A percentile compares a stretch with the other conserved stretches of the same genome.
Conservation (phyloP, 2,329 filamentous ascomycete species). For the Emergomyces africanus region DNA sequence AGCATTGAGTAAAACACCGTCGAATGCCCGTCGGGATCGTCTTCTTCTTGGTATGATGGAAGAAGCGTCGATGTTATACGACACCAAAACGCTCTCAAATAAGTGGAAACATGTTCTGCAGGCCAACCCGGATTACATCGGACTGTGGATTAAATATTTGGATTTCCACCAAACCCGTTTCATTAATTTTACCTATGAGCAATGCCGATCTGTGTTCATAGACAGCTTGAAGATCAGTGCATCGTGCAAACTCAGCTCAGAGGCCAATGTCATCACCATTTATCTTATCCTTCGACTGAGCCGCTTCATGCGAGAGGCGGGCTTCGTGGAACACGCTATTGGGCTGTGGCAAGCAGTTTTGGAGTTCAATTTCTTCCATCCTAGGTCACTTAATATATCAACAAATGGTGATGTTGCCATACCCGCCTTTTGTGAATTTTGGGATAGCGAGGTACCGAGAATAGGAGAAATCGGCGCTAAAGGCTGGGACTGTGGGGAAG, state of each 20-base stretch:
- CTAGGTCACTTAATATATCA: conserved; percentile 22
- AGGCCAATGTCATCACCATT: conserved; percentile 35
- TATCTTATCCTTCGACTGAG: conserved; percentile 68
- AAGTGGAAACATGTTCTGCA: conserved; percentile 54
- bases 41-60: conserved; percentile 58
- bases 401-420: conserved; percentile 10
- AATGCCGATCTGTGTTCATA: conserved; percentile 47
- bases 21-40: conserved; percentile 38
- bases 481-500: conserved; percentile 47
- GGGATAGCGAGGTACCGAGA: conserved; percentile 71
- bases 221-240: conserved; percentile 40
- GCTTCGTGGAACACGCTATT: conserved; percentile 63
- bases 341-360: conserved; percentile 74
- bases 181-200: conserved; percentile 53
- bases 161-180: conserved; percentile 59
- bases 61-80: conserved; percentile 66
- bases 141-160: conserved; percentile 61
- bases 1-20: conserved; percentile 49
- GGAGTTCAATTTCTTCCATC: conserved; percentile 55
- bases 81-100: conserved; percentile 43
- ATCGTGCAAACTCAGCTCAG: conserved; percentile 7
- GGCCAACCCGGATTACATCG: conserved; percentile 44
- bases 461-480: conserved; percentile 60
- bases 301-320: conserved; percentile 59
- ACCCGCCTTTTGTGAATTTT: conserved; percentile 56